phyloP scores from a whole-genome alignment of 768 basidiomycete species.

The Fomitopsis pulvina region DNA sequence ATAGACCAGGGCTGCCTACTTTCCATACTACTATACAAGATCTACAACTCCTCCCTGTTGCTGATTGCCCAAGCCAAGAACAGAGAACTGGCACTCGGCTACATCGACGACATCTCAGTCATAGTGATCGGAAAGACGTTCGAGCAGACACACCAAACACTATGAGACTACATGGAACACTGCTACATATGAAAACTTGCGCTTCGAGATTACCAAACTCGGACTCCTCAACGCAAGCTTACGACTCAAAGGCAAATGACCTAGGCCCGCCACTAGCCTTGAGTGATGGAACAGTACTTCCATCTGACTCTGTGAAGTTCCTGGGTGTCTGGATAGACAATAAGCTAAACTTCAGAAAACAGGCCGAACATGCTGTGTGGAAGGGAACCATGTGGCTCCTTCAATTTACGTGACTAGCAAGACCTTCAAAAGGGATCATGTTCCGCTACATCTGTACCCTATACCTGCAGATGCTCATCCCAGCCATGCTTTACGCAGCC shows the following conservation, averaged over 20 bases:
- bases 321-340: conserved; percentile 27
- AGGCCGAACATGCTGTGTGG: conserved; percentile 10
- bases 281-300: no score
- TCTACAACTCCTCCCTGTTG: conserved; percentile 25
- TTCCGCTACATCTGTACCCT: conserved; percentile 12
- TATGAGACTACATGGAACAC: conserved; percentile 7
- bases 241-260: no score
- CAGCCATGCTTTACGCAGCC: conserved; percentile 26
- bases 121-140: conserved; percentile 6
- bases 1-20: no score
- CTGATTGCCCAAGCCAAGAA: conserved; percentile 5
- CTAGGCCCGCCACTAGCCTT: no score
- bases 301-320: conserved; percentile 17
- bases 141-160: not conserved
- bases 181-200: no score
- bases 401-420: conserved; percentile 17
- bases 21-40: conserved; percentile 24
- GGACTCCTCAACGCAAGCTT: no score
- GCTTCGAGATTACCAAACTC: no score
- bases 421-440: conserved; percentile 15
- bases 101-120: conserved; percentile 15
- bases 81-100: conserved; percentile 6
- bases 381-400: conserved; percentile 19
- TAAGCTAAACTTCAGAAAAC: conserved; percentile 20
- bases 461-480: conserved; percentile 20